Conservation (phyloP, 768 basidiomycete species). For the Melanogaster broomeanus region DNA sequence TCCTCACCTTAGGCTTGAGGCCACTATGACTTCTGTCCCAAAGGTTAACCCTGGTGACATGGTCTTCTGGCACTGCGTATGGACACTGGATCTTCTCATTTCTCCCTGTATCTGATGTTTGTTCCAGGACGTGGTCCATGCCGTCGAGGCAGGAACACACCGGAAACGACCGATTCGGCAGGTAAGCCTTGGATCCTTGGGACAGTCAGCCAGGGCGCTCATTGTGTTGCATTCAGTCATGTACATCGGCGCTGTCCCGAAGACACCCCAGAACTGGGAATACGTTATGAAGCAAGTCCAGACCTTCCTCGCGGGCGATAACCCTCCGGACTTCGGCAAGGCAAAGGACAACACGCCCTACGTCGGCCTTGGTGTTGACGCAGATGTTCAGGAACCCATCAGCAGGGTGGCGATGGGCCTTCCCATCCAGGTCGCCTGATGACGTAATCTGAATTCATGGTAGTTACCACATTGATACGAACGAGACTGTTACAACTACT, state of each 20-base stretch:
- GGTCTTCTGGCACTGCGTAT: constrained; percentile 75
- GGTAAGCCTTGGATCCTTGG: constrained; percentile 33
- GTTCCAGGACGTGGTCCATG: constrained; percentile 45
- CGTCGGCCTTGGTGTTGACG: constrained; percentile 39
- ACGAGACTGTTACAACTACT: neutral
- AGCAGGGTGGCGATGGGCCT: constrained; percentile 49
- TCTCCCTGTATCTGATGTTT: neutral
- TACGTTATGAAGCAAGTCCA: constrained; percentile 67
- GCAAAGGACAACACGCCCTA: constrained; percentile 42
- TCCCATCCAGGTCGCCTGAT: constrained; percentile 18
- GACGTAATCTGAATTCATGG: neutral
- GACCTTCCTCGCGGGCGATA: constrained; percentile 56
- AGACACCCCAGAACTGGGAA: constrained; percentile 58
- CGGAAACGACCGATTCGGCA: constrained; percentile 56
- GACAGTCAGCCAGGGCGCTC: neutral
- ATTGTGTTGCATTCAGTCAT: constrained; percentile 47
- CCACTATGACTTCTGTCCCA: constrained; percentile 71
- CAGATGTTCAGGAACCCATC: constrained; percentile 37
- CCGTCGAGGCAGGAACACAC: constrained; percentile 52
- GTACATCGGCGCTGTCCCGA: constrained; percentile 76
- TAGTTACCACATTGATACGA: neutral
- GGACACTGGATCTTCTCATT: constrained; percentile 5
- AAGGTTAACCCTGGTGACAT: constrained; percentile 75
- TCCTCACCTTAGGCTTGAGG: constrained; percentile 64
- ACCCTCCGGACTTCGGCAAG: constrained; percentile 73